phyloP scores from a whole-genome alignment of 2,329 filamentous ascomycete species.

The Xylariaceae sp. region DNA sequence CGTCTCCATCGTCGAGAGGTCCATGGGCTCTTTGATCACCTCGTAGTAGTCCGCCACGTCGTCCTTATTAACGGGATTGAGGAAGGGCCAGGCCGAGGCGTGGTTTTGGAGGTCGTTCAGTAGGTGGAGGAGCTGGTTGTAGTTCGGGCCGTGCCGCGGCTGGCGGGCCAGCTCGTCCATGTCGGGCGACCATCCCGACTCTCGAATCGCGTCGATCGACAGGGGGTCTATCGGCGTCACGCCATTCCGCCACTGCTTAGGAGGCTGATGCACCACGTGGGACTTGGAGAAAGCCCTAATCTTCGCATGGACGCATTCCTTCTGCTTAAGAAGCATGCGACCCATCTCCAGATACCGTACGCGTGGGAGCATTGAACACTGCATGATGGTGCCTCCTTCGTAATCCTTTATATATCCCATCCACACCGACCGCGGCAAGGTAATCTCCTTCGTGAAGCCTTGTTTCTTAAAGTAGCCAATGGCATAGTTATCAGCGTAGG shows the following conservation, averaged over 20 bases:
- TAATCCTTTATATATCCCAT: constrained; percentile 99
- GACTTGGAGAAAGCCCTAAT: constrained; percentile 82
- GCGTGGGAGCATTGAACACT: constrained; percentile 90
- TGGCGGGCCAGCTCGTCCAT: constrained; percentile 97
- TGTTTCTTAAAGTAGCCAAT: constrained; percentile 99
- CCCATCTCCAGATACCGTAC: constrained; percentile 87
- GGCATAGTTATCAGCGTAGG: constrained; percentile 95
- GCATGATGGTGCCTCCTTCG: constrained; percentile 96
- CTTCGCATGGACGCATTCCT: constrained; percentile 87
- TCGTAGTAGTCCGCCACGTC: constrained; percentile 99
- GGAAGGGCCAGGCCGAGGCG: constrained; percentile 88
- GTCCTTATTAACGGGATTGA: constrained; percentile 87
- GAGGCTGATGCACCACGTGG: constrained; percentile 79
- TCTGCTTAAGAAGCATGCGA: constrained; percentile 90
- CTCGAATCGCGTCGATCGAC: constrained; percentile 80
- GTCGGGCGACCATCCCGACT: constrained; percentile 89
- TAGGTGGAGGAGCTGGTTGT: constrained; percentile 86
- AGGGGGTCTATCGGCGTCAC: constrained; percentile 69
- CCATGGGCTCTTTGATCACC: constrained; percentile 97
- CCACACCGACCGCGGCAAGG: constrained; percentile 79
- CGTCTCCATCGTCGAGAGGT: constrained; percentile 88
- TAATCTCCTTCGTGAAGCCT: constrained; percentile 95
- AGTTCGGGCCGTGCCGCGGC: constrained; percentile 92
- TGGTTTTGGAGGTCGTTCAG: constrained; percentile 96
- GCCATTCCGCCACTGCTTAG: constrained; percentile 74